Evolutionary conservation across 2,329 filamentous ascomycete genomes (phyloP), one percentile per base, ranked within the genome.

Genomic region (Cucurbitaria berberidis): DNA sequence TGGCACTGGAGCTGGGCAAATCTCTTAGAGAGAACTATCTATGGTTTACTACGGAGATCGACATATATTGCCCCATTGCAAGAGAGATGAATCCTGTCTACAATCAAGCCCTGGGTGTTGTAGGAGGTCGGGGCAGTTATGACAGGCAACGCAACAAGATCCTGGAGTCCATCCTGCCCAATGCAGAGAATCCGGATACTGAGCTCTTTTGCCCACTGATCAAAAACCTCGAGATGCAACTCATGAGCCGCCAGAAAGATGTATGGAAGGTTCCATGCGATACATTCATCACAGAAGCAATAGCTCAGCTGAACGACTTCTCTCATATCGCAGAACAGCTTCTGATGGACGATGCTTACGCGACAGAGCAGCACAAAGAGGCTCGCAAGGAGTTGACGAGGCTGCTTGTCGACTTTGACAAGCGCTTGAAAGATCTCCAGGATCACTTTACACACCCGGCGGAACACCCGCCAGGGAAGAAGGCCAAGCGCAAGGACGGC

Each of bases 41-140:
- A 4, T 24, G 41, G 2, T 60, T 51, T 38, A 49, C 48, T 4
- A 60, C 48, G 0, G 60, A 59, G 29, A 49, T 47, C 2, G 55
- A 59, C 32, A 51, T 55, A 13, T 13, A 40, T 6, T 53, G 53
- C 13, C 57, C 52, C 0, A 47, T 60, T 21, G 52, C 57, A 3
- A 35, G 24, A 16, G 46, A 45, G 8, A 55, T 62, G 57, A 44
- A 29, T n/a, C 16, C 34, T 1, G 38, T 43, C 16, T 62, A 57
- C 11, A 42, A 34, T 0, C 40, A 15, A 2, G 51, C 45, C 8
- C 43, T 18, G 4, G 4, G n/a, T 9, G 34, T 26, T 8, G 15
- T 18, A 15, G n/a, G 10, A 34, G 43, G 48, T 0, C n/a, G n/a
- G 7, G 51, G 53, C 15, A 24, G 40, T 11, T 56, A 56, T 29